Evolutionary conservation across 169 alveolate genomes (phyloP), one percentile per base, ranked within the genome.

Genomic region (Besnoitia besnoiti): DNA sequence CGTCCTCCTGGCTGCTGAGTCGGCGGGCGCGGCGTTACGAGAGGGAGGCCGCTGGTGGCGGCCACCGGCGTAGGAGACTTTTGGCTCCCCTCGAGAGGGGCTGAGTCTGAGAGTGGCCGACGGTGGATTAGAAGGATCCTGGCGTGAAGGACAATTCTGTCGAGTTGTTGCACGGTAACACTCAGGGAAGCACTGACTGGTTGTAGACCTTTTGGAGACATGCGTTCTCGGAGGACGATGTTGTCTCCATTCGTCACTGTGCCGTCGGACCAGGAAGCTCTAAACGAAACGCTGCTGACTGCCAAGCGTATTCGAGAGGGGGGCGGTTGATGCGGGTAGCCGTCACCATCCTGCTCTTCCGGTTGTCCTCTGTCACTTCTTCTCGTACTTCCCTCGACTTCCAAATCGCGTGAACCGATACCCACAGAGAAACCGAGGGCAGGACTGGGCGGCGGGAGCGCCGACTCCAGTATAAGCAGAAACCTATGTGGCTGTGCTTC

Each of bases 391-490:
- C 42, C 80, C 40, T 67, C 24, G 80, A 33, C 42, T 35, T 67
- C 80, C 39, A 35, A 35, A 42, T 55, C 59, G 33, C 55, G 37
- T 16, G 87, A 51, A 2, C 61, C 87, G 12, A 88, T 39, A 24
- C 77, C 49, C 4, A 88, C 49, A 19, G 92, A 61, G 39, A 67
- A 88, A 19, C 33, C 59, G 49, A 88, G 87, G 76, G 85, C 85
- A 14, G 85, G 82, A 2, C 47, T 27, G 39, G 92, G 92, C 47
- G 46, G 37, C 12, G 92, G 92, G 10, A 88, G 30, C 24, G 87
- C 85, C 8, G 92, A 80, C 35, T 88, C 92, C 5, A 88, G 44
- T 10, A 88, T 44, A 33, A 88, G 92, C 92, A 88, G 30, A n/a
- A 67, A 88, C 80, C 55, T 30, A 0, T 67, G 39, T 67, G 67